Conservation (phyloP, 2,329 filamentous ascomycete species). For the Plenodomus lindquistii region DNA sequence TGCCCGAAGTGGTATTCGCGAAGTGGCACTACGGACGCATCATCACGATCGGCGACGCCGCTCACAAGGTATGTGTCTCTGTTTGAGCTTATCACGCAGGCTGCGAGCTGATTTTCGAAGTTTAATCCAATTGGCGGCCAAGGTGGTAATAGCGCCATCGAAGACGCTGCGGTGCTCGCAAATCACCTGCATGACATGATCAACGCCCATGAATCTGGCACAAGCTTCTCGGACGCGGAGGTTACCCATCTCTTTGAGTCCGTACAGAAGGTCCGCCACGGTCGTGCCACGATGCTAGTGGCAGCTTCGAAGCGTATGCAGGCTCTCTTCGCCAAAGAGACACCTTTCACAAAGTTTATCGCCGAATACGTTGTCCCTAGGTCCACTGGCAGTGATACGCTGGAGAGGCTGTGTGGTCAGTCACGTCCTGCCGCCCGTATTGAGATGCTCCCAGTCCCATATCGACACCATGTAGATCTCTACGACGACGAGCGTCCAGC, state of each 20-base stretch:
- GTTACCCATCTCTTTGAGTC: neutral
- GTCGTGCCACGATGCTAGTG: neutral
- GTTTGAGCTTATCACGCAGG: neutral
- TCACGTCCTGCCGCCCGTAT: constrained; percentile 4
- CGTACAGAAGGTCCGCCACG: neutral
- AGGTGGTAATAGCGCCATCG: constrained; percentile 49
- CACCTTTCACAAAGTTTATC: neutral
- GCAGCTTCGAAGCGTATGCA: neutral
- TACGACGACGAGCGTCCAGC: constrained; percentile 7
- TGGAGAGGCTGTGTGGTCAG: neutral
- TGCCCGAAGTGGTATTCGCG: constrained; percentile 45
- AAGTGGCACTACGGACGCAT: constrained; percentile 48
- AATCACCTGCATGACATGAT: neutral
- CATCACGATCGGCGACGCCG: constrained; percentile 24
- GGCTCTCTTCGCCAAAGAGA: neutral
- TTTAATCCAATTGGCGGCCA: constrained; percentile 33
- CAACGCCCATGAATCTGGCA: neutral
- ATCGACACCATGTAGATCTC: neutral
- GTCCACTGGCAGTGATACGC: neutral
- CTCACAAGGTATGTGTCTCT: constrained; percentile 43
- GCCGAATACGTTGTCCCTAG: constrained; percentile 5
- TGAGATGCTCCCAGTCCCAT: constrained; percentile 3
- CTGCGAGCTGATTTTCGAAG: neutral
- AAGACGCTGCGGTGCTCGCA: constrained; percentile 38
- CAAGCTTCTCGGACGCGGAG: neutral